Evolutionary conservation across 768 basidiomycete genomes (phyloP).

Genomic region (Podaxis carcinomalis): DNA sequence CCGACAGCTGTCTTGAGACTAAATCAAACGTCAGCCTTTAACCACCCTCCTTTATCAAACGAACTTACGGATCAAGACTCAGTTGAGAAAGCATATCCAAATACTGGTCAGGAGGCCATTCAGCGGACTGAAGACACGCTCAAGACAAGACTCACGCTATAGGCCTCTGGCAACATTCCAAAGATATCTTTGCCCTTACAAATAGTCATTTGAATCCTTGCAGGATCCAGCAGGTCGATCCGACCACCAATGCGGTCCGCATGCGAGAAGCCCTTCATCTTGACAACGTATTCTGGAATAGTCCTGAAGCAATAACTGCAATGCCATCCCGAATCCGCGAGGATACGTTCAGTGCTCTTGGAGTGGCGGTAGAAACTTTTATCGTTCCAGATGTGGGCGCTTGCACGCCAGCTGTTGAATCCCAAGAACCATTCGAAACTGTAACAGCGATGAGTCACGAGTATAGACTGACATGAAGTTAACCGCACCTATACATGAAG

Average conservation of each 20-base stretch:
- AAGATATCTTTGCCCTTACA: slow-evolving; percentile 62
- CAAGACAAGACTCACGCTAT: slow-evolving; percentile 34
- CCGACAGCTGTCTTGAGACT: slow-evolving; percentile 45
- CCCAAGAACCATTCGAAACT: slow-evolving; percentile 59
- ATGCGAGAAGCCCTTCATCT: slow-evolving; percentile 62
- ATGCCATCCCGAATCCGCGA: slow-evolving; percentile 67
- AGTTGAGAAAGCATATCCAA: slow-evolving; percentile 48
- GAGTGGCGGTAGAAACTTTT: slow-evolving; percentile 44
- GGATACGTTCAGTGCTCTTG: slow-evolving; percentile 39
- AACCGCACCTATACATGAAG: slow-evolving; percentile 48
- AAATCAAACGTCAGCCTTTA: not conserved
- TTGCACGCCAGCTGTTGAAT: slow-evolving; percentile 52
- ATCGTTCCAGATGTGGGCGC: slow-evolving; percentile 43
- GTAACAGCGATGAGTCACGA: not conserved
- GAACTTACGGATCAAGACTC: slow-evolving; percentile 45
- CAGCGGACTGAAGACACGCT: not conserved
- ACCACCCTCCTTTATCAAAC: not conserved
- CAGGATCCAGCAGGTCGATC: slow-evolving; percentile 40
- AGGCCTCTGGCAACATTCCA: slow-evolving; percentile 62
- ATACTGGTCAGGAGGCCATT: slow-evolving; percentile 29
- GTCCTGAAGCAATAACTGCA: slow-evolving; percentile 65
- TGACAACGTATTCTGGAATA: slow-evolving; percentile 51
- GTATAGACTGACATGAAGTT: not conserved
- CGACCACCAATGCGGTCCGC: slow-evolving; percentile 53
- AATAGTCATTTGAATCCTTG: slow-evolving; percentile 51